Conservation (phyloP, 148 eudicot species). For the Cornus florida region DNA sequence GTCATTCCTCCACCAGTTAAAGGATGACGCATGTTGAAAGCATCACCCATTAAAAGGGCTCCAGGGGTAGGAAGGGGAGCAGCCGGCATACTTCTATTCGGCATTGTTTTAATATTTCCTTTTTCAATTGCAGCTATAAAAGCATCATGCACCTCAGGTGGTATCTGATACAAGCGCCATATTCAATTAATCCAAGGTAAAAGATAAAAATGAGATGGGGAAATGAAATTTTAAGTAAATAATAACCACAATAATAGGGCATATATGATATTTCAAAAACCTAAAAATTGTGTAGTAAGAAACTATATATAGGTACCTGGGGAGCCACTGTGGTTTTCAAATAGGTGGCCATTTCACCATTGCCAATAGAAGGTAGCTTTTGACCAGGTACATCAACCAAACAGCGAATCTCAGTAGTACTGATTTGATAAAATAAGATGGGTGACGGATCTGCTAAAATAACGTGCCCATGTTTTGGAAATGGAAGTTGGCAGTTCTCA, state of each 20-base stretch:
- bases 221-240: background rate
- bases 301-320: conserved; percentile 39
- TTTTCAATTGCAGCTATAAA: conserved; percentile 7
- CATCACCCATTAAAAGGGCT: too few species aligned
- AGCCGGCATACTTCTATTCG: conserved; percentile 5
- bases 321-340: conserved; percentile 68
- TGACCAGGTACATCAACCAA: conserved; percentile 34
- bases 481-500: conserved; percentile 61
- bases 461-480: conserved; percentile 68
- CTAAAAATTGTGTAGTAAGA: background rate
- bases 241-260: background rate
- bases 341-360: conserved; percentile 72
- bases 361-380: conserved; percentile 70
- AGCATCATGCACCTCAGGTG: background rate
- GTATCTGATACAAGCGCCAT: too few species aligned
- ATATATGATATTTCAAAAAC: background rate
- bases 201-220: too few species aligned
- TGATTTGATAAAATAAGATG: conserved; percentile 8
- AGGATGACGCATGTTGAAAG: too few species aligned
- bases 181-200: too few species aligned
- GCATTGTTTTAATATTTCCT: conserved; percentile 12
- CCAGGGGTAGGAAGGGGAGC: background rate
- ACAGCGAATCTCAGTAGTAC: conserved; percentile 52
- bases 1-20: too few species aligned
- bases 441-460: conserved; percentile 87